Base-by-base conservation (phyloP, 106 monocot genomes). In the Allium sativum region DNA sequence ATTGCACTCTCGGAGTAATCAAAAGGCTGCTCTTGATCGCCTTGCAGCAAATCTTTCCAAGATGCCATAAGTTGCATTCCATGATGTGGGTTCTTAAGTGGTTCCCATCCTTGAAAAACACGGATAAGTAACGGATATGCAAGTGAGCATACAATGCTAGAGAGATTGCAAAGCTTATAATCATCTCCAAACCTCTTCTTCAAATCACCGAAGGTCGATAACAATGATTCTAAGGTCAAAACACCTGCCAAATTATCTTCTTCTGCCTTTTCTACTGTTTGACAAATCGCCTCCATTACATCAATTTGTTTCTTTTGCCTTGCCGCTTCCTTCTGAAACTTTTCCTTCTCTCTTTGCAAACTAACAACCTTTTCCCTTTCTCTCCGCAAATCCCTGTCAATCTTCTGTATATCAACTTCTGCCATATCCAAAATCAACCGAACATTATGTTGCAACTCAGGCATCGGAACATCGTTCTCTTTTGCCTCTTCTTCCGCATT, bases 381-480 rank as follows among this genome's bases (percentile, higher is more conserved):
- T 66, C 83, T 73, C 56, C 86, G 80, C 62, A 94, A 74, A 42
- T 94, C 78, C 12, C 77, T 48, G 59, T 94, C 89, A 19, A 86
- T 66, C 74, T 66, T 89, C 68, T 83, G 89, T 63, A 94, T 86
- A 53, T 94, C 89, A 11, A 72, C 73, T 71, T 83, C 86, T 0
- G 89, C 76, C 53, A 86, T 48, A 22, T 94, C 89, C 14, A 94
- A 82, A 53, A 89, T 80, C 73, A 94, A 62, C 66, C 79, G 77
- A 40, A 94, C 66, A 65, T 95, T 95, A 44, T 90, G 82, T 77
- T 95, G 95, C 20, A 95, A 76, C 81, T 95, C 95, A 3, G 89
- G 89, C 90, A 95, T 95, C 8, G 95, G 86, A 19, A 95, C 62
- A n/a, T 81, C 77, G 17, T 84, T 83, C 20, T 81, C 87, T 74